Percentiles rank a stretch among this genome's conserved stretches.
These are phyloP conservation scores for Phyllosticta citrichinensis DNA, from an alignment of 2,329 filamentous ascomycete genomes.

Conservation along the genomic window DNA sequence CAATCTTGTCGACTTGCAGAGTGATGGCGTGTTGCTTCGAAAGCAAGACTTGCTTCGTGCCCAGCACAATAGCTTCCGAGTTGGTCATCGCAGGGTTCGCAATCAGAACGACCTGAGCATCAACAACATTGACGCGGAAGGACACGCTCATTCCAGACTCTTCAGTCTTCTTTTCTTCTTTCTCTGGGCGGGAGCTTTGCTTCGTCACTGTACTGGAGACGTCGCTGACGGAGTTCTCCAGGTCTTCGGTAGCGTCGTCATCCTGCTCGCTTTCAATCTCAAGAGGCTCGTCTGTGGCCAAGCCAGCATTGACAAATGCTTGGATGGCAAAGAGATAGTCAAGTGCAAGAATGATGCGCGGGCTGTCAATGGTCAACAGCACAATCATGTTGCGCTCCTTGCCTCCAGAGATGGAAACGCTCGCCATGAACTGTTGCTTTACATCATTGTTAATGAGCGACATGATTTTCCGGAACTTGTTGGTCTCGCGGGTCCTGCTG, in stretches of 20 bases:
- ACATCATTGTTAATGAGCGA: conserved; percentile 88
- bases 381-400: conserved; percentile 74
- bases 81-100: conserved; percentile 83
- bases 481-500: conserved; percentile 76
- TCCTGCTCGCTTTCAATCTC: conserved; percentile 49
- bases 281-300: conserved; percentile 46
- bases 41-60: conserved; percentile 84
- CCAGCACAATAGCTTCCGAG: conserved; percentile 91
- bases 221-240: conserved; percentile 28
- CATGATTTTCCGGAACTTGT: conserved; percentile 98
- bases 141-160: conserved; percentile 58
- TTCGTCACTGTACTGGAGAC: conserved; percentile 24
- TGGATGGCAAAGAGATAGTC: conserved; percentile 92
- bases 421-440: conserved; percentile 95
- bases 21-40: conserved; percentile 92
- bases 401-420: conserved; percentile 81
- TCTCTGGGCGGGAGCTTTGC: conserved; percentile 14
- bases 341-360: conserved; percentile 84
- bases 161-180: conserved; percentile 19
- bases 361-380: conserved; percentile 89
- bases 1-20: conserved; percentile 83
- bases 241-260: conserved; percentile 35
- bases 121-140: conserved; percentile 87
- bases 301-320: conserved; percentile 64
- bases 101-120: conserved; percentile 92